These are phyloP conservation scores for Mycena sanguinolenta DNA, from an alignment of 768 basidiomycete species.

Conservation along the genomic window DNA sequence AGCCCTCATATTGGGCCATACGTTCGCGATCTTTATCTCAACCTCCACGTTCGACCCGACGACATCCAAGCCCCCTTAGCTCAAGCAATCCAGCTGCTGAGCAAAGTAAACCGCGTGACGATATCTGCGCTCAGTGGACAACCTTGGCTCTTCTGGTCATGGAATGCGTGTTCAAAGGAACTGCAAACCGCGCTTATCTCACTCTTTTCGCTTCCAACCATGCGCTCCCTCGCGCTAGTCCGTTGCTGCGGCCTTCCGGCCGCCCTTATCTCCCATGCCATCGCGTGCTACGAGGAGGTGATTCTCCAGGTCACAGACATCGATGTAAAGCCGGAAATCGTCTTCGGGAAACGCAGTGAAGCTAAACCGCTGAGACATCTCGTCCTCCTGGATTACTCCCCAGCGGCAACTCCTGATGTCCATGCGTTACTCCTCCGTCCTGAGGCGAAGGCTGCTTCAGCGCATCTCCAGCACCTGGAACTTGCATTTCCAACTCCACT, in stretches of 20 bases:
- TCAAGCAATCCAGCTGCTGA: constrained; percentile 2
- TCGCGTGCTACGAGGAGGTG: constrained; percentile 13
- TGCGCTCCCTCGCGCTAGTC: constrained; percentile 6
- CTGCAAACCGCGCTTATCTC: constrained; percentile 4
- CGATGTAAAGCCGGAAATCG: constrained; percentile 7
- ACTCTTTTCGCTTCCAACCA: constrained; percentile 7
- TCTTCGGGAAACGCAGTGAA: constrained; percentile 4
- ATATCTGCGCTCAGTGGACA: constrained; percentile 1
- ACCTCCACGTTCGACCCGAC: constrained; percentile 3
- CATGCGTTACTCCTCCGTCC: constrained; percentile 11
- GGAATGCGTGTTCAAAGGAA: constrained; percentile 6
- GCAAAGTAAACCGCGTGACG: constrained; percentile 1
- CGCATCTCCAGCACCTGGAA: constrained; percentile 16
- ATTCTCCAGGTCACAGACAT: constrained; percentile 6
- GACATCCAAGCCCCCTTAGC: constrained; percentile 9
- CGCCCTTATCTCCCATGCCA: constrained; percentile 8
- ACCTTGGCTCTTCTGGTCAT: constrained; percentile 7
- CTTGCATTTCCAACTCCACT: neutral
- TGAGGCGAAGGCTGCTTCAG: constrained; percentile 8
- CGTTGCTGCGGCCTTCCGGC: constrained; percentile 8
- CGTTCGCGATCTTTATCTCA: constrained; percentile 6
- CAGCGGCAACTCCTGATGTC: constrained; percentile 1
- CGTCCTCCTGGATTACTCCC: constrained; percentile 6
- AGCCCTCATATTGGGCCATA: constrained; percentile 5
- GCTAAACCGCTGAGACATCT: constrained; percentile 12